Evolutionary conservation across 2,329 filamentous ascomycete species (phyloP).

Genomic region (Stachybotrys elegans): DNA sequence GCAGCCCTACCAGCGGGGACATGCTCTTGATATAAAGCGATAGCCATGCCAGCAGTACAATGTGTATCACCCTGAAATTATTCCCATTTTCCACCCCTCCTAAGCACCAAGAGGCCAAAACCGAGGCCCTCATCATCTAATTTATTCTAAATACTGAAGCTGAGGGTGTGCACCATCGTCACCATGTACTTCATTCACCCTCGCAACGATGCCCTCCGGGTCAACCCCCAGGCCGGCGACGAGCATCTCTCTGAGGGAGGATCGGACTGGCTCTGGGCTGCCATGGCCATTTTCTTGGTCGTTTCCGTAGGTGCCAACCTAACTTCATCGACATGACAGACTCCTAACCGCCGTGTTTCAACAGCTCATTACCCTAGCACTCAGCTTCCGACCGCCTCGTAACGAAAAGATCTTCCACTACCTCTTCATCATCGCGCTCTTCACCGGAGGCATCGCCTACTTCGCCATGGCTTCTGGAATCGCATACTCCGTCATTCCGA

Average conservation of each 20-base stretch:
- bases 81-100: no score
- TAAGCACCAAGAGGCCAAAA: no score
- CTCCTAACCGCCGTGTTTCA: slow-evolving; percentile 7
- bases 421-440: slow-evolving; percentile 42
- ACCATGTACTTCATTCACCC: slow-evolving; percentile 26
- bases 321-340: not conserved
- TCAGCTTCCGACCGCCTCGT: slow-evolving; percentile 35
- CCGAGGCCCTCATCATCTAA: no score
- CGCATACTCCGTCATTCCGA: slow-evolving; percentile 35
- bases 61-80: no score
- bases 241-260: slow-evolving; percentile 38
- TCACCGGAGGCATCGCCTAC: slow-evolving; percentile 46
- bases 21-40: no score
- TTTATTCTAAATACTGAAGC: no score
- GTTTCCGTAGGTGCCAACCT: slow-evolving; percentile 32
- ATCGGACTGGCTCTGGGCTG: slow-evolving; percentile 52
- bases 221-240: slow-evolving; percentile 39
- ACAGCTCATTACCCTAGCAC: slow-evolving; percentile 34
- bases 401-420: slow-evolving; percentile 54
- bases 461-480: slow-evolving; percentile 48
- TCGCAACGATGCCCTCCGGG: slow-evolving; percentile 40
- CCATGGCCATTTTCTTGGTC: slow-evolving; percentile 42
- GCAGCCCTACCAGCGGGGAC: no score
- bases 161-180: slow-evolving; percentile 2
- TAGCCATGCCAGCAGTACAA: no score